Percentiles rank a stretch among this genome's conserved stretches.
Evolutionary conservation across 129 eudicot species (phyloP).

Genomic region (Calendula officinalis): DNA sequence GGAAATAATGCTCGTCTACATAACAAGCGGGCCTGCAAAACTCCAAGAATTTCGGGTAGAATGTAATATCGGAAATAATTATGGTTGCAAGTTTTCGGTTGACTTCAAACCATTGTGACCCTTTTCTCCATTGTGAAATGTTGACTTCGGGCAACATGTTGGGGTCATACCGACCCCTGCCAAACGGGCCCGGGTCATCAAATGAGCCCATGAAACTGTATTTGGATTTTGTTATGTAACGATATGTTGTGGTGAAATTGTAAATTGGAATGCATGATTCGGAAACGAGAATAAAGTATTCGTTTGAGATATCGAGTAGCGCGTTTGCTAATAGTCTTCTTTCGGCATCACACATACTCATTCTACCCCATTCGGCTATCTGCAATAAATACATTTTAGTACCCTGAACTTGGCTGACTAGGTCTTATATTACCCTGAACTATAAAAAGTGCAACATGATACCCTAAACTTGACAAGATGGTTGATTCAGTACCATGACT

Average conservation of each 20-base stretch:
- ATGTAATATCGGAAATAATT: constrained; percentile 58
- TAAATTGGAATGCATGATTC: constrained; percentile 93
- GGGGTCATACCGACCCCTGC: constrained; percentile 79
- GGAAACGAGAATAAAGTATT: constrained; percentile 78
- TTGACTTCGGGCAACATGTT: constrained; percentile 86
- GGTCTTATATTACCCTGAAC: no score
- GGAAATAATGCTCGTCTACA: constrained; percentile 71
- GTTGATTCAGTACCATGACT: no score
- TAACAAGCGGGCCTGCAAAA: constrained; percentile 73
- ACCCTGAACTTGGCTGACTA: no score
- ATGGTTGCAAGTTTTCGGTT: constrained; percentile 67
- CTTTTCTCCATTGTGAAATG: constrained; percentile 88
- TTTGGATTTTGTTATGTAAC: constrained; percentile 53
- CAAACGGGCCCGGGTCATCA: constrained; percentile 85
- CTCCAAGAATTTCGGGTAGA: constrained; percentile 62
- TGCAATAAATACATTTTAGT: constrained; percentile 10
- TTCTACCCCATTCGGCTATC: constrained; percentile 91
- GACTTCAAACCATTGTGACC: constrained; percentile 93
- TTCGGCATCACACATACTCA: constrained; percentile 97
- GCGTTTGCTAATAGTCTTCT: constrained; percentile 92
- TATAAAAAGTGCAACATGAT: no score
- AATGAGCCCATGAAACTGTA: constrained; percentile 87
- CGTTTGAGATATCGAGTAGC: constrained; percentile 76
- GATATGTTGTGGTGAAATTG: constrained; percentile 65
- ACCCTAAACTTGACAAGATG: no score